Evolutionary conservation across 2,329 filamentous ascomycete genomes (phyloP).

Genomic region (Fusarium longipes): DNA sequence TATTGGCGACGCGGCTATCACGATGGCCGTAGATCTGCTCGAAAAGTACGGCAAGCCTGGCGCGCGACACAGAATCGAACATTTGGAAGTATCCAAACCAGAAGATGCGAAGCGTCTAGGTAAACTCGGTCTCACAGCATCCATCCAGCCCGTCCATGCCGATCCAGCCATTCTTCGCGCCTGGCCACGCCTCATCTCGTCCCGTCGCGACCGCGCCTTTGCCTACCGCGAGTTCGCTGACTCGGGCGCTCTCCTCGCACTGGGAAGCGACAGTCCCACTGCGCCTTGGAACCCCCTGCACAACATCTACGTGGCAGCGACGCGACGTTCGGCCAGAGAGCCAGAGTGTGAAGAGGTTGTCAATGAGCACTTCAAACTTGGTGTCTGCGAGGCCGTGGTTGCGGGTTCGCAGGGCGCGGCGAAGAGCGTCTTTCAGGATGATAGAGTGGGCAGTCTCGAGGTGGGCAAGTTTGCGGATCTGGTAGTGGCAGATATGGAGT

Average conservation of each 20-base stretch:
- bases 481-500: conserved; percentile 59
- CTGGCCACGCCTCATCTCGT: conserved; percentile 67
- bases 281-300: conserved; percentile 63
- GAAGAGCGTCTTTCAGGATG: conserved; percentile 63
- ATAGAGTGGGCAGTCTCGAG: conserved; percentile 61
- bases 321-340: conserved; percentile 63
- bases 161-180: conserved; percentile 69
- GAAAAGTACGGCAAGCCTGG: conserved; percentile 55
- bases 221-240: conserved; percentile 70
- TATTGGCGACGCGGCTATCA: conserved; percentile 70
- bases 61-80: conserved; percentile 70
- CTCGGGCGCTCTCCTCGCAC: conserved; percentile 62
- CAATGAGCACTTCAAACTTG: conserved; percentile 63
- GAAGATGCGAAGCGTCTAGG: conserved; percentile 68
- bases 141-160: conserved; percentile 66
- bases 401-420: conserved; percentile 65
- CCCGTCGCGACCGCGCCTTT: conserved; percentile 67
- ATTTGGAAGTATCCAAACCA: conserved; percentile 67
- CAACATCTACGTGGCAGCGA: conserved; percentile 68
- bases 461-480: conserved; percentile 66
- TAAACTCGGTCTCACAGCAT: conserved; percentile 66
- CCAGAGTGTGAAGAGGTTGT: conserved; percentile 55
- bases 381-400: conserved; percentile 61
- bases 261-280: conserved; percentile 68
- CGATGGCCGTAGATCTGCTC: conserved; percentile 66